phyloP scores from a whole-genome alignment of 495 filamentous ascomycete genomes.

The Aspergillus biplanus region DNA sequence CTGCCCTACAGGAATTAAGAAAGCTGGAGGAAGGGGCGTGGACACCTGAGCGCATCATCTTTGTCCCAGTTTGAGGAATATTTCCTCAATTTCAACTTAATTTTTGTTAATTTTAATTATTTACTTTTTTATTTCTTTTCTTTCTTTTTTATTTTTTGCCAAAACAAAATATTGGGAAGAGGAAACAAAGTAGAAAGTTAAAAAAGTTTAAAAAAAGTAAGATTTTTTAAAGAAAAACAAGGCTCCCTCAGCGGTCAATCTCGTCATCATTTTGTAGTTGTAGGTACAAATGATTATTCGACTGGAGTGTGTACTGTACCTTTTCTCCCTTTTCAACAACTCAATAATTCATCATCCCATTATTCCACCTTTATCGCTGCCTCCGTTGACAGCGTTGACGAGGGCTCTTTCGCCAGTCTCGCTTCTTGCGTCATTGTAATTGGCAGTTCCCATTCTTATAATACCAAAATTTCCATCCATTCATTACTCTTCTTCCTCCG shows the following conservation, averaged over 20 bases:
- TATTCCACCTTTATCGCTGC: neutral
- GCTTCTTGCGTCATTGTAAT: neutral
- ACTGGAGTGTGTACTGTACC: neutral
- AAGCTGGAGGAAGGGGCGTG: neutral
- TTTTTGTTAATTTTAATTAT: neutral
- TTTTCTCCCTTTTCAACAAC: neutral
- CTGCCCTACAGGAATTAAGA: neutral
- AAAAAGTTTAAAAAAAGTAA: neutral
- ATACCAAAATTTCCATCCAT: neutral
- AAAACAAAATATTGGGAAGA: no score
- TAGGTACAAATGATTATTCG: neutral
- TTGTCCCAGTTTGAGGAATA: no score
- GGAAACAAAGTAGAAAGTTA: neutral
- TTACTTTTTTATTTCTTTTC: neutral
- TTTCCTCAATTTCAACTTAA: neutral
- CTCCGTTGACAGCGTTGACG: neutral
- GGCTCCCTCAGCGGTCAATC: neutral
- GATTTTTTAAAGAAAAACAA: neutral
- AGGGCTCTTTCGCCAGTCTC: neutral
- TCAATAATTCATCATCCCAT: neutral
- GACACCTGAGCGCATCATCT: neutral
- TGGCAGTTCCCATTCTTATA: neutral
- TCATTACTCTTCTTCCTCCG: neutral
- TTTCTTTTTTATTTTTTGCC: neutral
- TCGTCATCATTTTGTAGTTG: neutral